Percentiles rank a stretch among this genome's conserved stretches.
Conservation (phyloP, 257 asterid species). For the Gentiana macrophylla region DNA sequence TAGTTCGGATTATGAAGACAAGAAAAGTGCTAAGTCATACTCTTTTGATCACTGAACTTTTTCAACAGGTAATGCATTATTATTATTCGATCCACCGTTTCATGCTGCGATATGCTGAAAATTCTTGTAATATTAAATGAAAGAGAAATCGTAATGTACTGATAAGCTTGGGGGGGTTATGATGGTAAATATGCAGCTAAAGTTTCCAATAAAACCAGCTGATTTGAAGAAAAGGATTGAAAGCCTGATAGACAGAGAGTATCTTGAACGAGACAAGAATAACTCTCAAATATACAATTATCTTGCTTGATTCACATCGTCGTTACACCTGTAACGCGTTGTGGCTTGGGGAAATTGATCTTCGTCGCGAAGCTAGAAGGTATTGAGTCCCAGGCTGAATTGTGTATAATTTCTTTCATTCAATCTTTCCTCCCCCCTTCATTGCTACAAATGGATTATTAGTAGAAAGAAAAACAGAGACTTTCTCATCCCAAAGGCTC, state of each 20-base stretch:
- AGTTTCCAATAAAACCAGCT: constrained; percentile 93
- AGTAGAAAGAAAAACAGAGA: too few relatives aligned
- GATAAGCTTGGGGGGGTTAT: too few relatives aligned
- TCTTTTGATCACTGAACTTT: constrained; percentile 88
- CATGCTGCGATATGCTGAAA: too few relatives aligned
- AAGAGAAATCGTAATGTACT: too few relatives aligned
- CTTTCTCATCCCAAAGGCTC: too few relatives aligned
- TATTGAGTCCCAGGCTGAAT: constrained; percentile 16
- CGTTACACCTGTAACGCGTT: constrained; percentile 7
- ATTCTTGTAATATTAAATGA: too few relatives aligned
- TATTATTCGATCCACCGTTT: too few relatives aligned
- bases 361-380: constrained; percentile 11
- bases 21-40: constrained; percentile 92
- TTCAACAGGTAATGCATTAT: constrained; percentile 62
- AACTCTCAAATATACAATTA: constrained; percentile 94
- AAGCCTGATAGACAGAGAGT: constrained; percentile 91
- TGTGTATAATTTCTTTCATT: constrained; percentile 26
- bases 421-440: too few relatives aligned
- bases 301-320: constrained; percentile 44
- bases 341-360: constrained; percentile 19
- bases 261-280: constrained; percentile 80
- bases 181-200: constrained; percentile 43
- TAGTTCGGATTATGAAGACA: constrained; percentile 97
- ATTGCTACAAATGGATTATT: too few relatives aligned
- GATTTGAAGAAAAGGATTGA: constrained; percentile 98